Base-by-base conservation (phyloP, 345 rosid genomes). In the Acer saccharum region DNA sequence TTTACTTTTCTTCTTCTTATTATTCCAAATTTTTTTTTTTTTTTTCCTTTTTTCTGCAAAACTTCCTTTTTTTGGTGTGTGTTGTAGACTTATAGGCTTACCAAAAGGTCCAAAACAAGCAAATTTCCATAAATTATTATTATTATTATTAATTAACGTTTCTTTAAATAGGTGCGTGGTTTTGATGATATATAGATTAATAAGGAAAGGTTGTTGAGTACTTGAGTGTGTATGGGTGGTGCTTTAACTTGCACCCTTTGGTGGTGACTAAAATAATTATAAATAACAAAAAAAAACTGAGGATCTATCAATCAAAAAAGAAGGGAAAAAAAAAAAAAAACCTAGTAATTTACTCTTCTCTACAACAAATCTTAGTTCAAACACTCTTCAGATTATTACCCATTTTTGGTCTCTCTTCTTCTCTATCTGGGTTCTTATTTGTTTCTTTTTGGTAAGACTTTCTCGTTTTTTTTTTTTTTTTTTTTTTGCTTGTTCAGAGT, bases 91-190 rank as follows among this genome's bases (percentile, higher is more conserved):
- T 23, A 1, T 23, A 23, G 25, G 48, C 54, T 85, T 87, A 81
- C 91, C 89, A 81, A 81, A 87, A 85, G 29, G 29, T 27, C 29
- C 69, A 71, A 88, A 87, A 81, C 86, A 39, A 39, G 7, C 5
- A 39, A 39, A 39, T 39, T 39, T 39, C 7, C 7, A 4, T 39
- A 39, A 23, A 23, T 39, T 39, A 39, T 4, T 39, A 39, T 39
- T 39, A 39, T 39, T 4, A n/a, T n/a, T n/a, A n/a, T n/a, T n/a
- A 4, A 65, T 77, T 80, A 78, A 16, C 44, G 44, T 62, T 64
- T 62, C 46, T 74, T 17, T 48, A 48, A 63, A 63, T 83, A n/a
- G 77, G 78, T 73, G 29, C 1, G 25, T 27, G 29, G 29, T 27
- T 27, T 27, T 27, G 29, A 27, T 27, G 29, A 27, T 27, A 27